phyloP scores from a whole-genome alignment of 2,329 filamentous ascomycete genomes.

The Cyphellophora europaea region DNA sequence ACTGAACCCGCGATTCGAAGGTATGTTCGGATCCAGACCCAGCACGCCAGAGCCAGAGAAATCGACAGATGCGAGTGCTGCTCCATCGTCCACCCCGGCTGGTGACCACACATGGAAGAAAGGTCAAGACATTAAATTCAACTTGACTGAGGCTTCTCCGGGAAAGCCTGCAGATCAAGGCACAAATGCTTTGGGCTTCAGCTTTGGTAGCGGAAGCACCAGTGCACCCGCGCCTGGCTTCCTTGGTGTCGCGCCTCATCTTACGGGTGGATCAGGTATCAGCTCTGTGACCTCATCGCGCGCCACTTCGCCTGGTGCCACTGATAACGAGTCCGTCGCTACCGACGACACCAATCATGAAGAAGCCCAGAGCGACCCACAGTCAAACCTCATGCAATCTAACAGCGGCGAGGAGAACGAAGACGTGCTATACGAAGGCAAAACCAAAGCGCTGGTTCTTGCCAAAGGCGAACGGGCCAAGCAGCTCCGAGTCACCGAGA shows the following conservation, averaged over 20 bases:
- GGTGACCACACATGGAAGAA: constrained; percentile 40
- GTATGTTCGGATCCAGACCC: constrained; percentile 22
- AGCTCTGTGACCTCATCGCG: constrained; percentile 32
- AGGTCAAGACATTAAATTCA: constrained; percentile 39
- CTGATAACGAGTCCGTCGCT: constrained; percentile 31
- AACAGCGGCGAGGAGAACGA: constrained; percentile 66
- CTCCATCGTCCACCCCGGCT: constrained; percentile 12
- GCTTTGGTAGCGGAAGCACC: constrained; percentile 24
- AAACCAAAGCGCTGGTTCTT: constrained; percentile 60
- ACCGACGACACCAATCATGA: constrained; percentile 23
- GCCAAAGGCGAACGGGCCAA: constrained; percentile 36
- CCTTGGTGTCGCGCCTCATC: constrained; percentile 20
- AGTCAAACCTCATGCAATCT: constrained; percentile 58
- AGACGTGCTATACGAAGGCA: constrained; percentile 58
- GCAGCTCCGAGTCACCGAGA: constrained; percentile 32
- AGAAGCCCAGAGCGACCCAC: constrained; percentile 46
- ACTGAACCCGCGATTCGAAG: constrained; percentile 17
- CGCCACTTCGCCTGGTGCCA: constrained; percentile 36
- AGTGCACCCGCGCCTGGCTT: constrained; percentile 18
- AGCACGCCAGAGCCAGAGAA: constrained; percentile 16
- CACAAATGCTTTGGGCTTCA: constrained; percentile 25
- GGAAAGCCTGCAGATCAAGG: constrained; percentile 16
- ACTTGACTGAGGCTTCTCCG: constrained; percentile 21
- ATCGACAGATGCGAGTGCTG: background rate
- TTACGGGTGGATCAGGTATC: constrained; percentile 20